phyloP scores from a whole-genome alignment of 495 filamentous ascomycete species.

The Thozetella sp. region DNA sequence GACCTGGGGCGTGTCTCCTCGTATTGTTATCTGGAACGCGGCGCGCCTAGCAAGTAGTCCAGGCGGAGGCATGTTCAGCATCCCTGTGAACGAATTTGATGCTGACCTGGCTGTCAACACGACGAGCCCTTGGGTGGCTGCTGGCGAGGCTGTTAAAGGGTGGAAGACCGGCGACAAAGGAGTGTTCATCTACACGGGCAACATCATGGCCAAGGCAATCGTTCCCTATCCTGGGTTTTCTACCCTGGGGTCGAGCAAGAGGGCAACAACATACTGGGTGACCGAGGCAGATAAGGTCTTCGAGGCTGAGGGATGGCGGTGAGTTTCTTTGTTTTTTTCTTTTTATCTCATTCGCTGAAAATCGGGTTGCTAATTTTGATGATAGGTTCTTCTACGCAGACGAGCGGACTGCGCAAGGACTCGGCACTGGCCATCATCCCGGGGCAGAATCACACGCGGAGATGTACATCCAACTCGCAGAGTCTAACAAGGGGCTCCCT shows the following conservation, averaged over 20 bases:
- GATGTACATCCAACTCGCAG: neutral
- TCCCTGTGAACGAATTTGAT: neutral
- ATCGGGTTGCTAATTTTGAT: neutral
- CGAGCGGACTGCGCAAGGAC: neutral
- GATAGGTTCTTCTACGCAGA: slow-evolving; percentile 8
- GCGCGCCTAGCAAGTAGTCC: neutral
- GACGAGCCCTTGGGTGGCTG: neutral
- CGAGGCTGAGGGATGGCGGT: slow-evolving; percentile 1
- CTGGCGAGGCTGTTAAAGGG: neutral
- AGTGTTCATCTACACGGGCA: slow-evolving; percentile 3
- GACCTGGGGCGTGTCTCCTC: neutral
- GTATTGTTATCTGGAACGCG: neutral
- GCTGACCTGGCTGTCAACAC: neutral
- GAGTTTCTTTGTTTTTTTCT: neutral
- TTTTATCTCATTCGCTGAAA: neutral
- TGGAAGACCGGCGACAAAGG: neutral
- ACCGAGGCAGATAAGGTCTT: neutral
- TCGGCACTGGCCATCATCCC: neutral
- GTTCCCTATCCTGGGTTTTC: neutral
- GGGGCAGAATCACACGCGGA: neutral
- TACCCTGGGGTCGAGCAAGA: neutral
- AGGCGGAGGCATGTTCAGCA: neutral
- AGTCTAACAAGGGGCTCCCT: neutral
- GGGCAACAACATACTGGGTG: neutral
- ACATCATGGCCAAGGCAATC: neutral